phyloP scores from a whole-genome alignment of 441 rosid species.

The Daphne laureola region DNA sequence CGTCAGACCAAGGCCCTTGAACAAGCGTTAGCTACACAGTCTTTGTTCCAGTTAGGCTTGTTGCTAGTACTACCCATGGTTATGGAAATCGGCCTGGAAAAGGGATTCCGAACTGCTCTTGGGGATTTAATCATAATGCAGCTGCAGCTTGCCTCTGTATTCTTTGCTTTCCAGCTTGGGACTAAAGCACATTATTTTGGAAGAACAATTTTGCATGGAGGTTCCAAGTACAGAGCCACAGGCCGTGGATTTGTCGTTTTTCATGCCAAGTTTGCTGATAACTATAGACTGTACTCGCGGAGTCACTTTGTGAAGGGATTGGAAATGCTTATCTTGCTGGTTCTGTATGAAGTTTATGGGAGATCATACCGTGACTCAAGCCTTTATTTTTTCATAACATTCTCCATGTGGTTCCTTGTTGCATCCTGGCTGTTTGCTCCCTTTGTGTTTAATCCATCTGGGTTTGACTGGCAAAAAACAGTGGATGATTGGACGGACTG shows the following conservation, averaged over 20 bases:
- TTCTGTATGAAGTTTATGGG: slow-evolving; percentile 65
- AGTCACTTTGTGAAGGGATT: slow-evolving; percentile 96
- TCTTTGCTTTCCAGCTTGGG: slow-evolving; percentile 97
- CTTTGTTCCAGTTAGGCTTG: slow-evolving; percentile 80
- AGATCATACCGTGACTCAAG: slow-evolving; percentile 65
- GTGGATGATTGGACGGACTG: slow-evolving; percentile 98
- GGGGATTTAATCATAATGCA: slow-evolving; percentile 92
- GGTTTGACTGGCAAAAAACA: slow-evolving; percentile 97
- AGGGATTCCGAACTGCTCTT: slow-evolving; percentile 84
- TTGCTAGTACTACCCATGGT: slow-evolving; percentile 86
- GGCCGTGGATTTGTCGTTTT: slow-evolving; percentile 91
- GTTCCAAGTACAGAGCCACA: slow-evolving; percentile 74
- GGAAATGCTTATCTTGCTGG: slow-evolving; percentile 62
- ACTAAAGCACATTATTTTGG: slow-evolving; percentile 91
- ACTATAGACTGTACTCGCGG: slow-evolving; percentile 83
- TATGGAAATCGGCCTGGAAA: slow-evolving; percentile 92
- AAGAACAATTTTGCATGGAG: slow-evolving; percentile 91
- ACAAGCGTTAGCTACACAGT: slow-evolving; percentile 76
- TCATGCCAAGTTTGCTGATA: slow-evolving; percentile 85
- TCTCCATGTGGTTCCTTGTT: slow-evolving; percentile 93
- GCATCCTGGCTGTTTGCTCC: slow-evolving; percentile 97
- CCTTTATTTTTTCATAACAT: slow-evolving; percentile 57
- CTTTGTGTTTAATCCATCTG: slow-evolving; percentile 87
- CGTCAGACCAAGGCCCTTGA: slow-evolving; percentile 72
- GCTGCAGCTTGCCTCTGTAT: slow-evolving; percentile 89